phyloP scores from a whole-genome alignment of 257 asterid species.

The Penstemon barbatus region DNA sequence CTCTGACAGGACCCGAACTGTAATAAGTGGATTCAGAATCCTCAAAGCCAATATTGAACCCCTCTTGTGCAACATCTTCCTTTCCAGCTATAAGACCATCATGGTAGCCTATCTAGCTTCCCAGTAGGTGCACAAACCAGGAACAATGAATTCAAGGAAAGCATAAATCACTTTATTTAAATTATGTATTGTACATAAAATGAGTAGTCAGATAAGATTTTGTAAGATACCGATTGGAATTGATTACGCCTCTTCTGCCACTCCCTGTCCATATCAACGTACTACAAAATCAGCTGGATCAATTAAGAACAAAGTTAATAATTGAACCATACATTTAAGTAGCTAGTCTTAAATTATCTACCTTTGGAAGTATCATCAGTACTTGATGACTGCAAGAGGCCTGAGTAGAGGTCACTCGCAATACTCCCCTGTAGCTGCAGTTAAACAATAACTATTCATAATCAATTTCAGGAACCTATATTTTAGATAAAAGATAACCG shows the following conservation, averaged over 20 bases:
- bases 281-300: constrained; percentile 40
- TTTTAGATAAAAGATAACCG: not conserved
- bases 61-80: constrained; percentile 81
- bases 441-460: constrained; percentile 7
- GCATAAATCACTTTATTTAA: not conserved
- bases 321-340: not conserved
- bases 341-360: constrained; percentile 19
- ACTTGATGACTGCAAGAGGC: constrained; percentile 38
- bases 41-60: constrained; percentile 74
- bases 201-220: constrained; percentile 2
- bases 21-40: constrained; percentile 61
- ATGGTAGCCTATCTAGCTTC: constrained; percentile 79
- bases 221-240: constrained; percentile 70
- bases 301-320: not conserved
- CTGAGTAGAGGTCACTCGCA: constrained; percentile 52
- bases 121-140: constrained; percentile 14
- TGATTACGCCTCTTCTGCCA: constrained; percentile 69
- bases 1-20: constrained; percentile 75
- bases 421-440: constrained; percentile 46
- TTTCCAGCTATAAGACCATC: constrained; percentile 88
- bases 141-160: constrained; percentile 7
- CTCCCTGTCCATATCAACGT: constrained; percentile 66
- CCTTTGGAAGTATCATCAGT: constrained; percentile 31
- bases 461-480: constrained; percentile 11
- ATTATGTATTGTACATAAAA: not conserved